Evolutionary conservation across 2,329 filamentous ascomycete genomes (phyloP), one percentile per base, ranked within the genome.

Genomic region (Fusarium verticillioides): DNA sequence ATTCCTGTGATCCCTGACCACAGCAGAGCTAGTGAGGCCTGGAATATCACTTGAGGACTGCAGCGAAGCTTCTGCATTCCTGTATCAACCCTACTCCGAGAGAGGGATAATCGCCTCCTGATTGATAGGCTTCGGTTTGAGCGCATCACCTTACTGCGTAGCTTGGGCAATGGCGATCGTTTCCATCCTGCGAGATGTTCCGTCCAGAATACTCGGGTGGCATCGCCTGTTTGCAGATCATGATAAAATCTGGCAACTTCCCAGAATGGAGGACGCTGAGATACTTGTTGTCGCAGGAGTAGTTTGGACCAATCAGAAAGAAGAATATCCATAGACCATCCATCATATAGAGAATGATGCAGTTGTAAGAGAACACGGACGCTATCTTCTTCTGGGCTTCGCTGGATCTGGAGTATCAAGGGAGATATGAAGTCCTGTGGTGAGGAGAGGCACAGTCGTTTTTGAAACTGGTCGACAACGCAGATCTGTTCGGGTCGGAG

Each of bases 341-440:
- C 95, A 80, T 98, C 95, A 78, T 97, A 98, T 2, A 97, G 80
- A 2, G 94, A 91, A 81, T 98, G 95, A 78, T 97, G 95, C 1
- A 97, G 84, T 18, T 92, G 86, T 49, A 94, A 60, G 16, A 88
- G 81, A 8, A 79, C 56, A 13, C 83, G 74, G 37, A 78, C 76
- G 6, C 78, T 61, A 9, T 78, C 56, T 13, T 36, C 26, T 23
- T 73, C 23, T 12, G 75, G 23, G 12, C 58, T 37, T 18, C 75
- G 74, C 13, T 60, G 44, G 4, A 95, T 81, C 66, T 93, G 87
- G n/a, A 94, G 82, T 21, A 80, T 82, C 19, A 95, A 83, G 1
- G 94, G 94, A 6, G 59, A 83, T 5, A 93, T 82, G 19, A 86
- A 82, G 10, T 81, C 79, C 7, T 81, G 80, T 10, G 79, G 78